Evolutionary conservation across 805 yeast species (phyloP), one percentile per base, ranked within the genome.

Genomic region (Candida corydali): DNA sequence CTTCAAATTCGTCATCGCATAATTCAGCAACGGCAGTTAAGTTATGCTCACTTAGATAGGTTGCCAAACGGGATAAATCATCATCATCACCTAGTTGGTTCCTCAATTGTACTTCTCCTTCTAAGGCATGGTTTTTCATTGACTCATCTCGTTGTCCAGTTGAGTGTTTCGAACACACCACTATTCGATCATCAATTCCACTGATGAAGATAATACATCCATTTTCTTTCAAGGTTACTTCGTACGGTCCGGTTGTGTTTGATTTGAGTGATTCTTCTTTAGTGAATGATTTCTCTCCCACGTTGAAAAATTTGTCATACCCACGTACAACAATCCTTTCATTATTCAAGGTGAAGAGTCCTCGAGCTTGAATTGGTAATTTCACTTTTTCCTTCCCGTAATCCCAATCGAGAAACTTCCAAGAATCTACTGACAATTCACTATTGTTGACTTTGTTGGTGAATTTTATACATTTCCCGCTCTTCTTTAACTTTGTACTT

Each of bases 381-480:
- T 76, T 62, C 33, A 31, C 28, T 3, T 71, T 71, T 8, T 65
- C 62, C 37, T 70, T 74, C 12, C 78, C 77, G 52, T 86, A 91
- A 49, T 86, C 96, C 85, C 87, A 89, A 47, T 91, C 98, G 40
- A 80, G 78, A 61, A 87, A 88, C 57, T 80, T 85, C 98, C 98
- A 91, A 35, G 70, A 56, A 16, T 38, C 44, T 11, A 43, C 15
- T 9, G 25, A 2, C 2, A 38, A 22, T 11, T 26, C 14, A 1
- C 47, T 26, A 31, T 41, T 30, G 17, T 35, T 26, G 6, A 44
- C 36, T 3, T 20, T 37, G 23, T 42, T 41, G 15, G 46, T 37
- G 31, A 42, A 40, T 36, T 49, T 52, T 11, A 31, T 45, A 23
- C 50, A 37, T 14, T 44, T 52, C 8, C 65, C 68, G 4, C 39